Evolutionary conservation across 306 rosid genomes (phyloP).

Genomic region (Inga leiocalycina): DNA sequence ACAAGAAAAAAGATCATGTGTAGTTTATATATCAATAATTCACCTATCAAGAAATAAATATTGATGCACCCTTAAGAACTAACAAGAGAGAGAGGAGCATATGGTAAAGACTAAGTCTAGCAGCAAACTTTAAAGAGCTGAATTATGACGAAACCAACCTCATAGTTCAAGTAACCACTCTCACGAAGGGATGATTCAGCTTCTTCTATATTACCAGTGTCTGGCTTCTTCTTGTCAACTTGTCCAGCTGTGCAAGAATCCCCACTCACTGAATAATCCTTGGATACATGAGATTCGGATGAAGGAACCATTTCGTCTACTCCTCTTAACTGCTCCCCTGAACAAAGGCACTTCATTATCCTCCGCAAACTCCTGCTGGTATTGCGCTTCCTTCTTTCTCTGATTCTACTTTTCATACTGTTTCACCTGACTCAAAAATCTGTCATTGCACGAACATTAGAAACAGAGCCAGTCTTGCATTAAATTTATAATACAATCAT

Average conservation of each 20-base stretch:
- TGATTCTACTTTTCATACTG: slow-evolving; percentile 59
- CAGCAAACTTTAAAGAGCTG: background rate
- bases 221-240: slow-evolving; percentile 42
- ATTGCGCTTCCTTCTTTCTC: slow-evolving; percentile 41
- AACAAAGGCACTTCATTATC: slow-evolving; percentile 71
- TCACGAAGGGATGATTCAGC: slow-evolving; percentile 82
- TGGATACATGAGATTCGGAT: slow-evolving; percentile 54
- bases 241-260: slow-evolving; percentile 44
- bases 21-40: slow-evolving; percentile 8
- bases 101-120: slow-evolving; percentile 1
- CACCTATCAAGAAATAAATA: background rate
- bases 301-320: slow-evolving; percentile 51
- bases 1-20: background rate
- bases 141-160: slow-evolving; percentile 54
- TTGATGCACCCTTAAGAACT: background rate
- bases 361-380: slow-evolving; percentile 43
- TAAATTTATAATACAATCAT: slow-evolving; percentile 22
- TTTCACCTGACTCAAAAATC: slow-evolving; percentile 48
- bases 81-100: slow-evolving; percentile 8
- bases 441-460: slow-evolving; percentile 40
- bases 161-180: slow-evolving; percentile 80
- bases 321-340: slow-evolving; percentile 56
- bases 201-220: slow-evolving; percentile 71
- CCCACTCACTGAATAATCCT: slow-evolving; percentile 50
- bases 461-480: slow-evolving; percentile 31